A percentile compares a stretch with the other conserved stretches of the same genome.
Conservation (phyloP, 495 filamentous ascomycete genomes). For the Neurospora sp. region DNA sequence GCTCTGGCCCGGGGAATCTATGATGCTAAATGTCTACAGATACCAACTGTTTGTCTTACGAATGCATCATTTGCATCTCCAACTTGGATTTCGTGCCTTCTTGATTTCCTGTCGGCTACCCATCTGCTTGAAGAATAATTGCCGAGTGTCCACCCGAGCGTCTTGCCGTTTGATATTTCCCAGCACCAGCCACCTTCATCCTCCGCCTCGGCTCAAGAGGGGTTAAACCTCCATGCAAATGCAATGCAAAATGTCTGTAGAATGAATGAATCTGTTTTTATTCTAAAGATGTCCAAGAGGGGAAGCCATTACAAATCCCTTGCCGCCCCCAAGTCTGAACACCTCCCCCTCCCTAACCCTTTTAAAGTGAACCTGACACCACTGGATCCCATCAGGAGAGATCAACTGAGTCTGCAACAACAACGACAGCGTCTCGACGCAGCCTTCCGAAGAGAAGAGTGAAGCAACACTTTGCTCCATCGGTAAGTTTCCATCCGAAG, state of each 20-base stretch:
- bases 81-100: background rate
- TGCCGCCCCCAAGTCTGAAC: background rate
- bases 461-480: background rate
- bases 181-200: background rate
- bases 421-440: background rate
- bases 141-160: background rate
- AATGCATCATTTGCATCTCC: background rate
- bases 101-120: background rate
- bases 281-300: background rate
- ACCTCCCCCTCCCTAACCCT: background rate
- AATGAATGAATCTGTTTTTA: background rate
- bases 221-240: background rate
- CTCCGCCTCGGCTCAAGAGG: background rate
- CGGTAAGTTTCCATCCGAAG: background rate
- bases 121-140: background rate
- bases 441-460: background rate
- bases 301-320: background rate
- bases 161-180: background rate
- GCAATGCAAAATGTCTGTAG: background rate
- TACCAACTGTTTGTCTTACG: background rate
- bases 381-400: background rate
- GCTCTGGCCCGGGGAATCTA: background rate
- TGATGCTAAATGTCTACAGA: background rate
- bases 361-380: background rate
- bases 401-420: background rate